phyloP scores from a whole-genome alignment of 805 yeast species.

The Blastobotrys americana region DNA sequence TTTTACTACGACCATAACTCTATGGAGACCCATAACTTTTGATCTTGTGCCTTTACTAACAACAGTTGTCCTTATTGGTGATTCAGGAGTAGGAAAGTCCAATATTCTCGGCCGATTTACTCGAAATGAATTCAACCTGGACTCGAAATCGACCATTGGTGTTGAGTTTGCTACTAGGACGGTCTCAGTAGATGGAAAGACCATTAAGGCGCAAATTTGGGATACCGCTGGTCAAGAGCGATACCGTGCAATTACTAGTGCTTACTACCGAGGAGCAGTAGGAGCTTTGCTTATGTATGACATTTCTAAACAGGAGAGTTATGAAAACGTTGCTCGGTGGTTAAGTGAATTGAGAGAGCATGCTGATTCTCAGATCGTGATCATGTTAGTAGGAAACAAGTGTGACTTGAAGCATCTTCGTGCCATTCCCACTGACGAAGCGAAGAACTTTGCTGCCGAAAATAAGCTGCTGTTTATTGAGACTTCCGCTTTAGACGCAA shows the following conservation, averaged over 20 bases:
- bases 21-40: too few species aligned
- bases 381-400: constrained; percentile 94
- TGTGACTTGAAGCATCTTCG: constrained; percentile 90
- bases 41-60: too few species aligned
- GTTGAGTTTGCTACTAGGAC: constrained; percentile 98
- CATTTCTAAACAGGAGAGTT: constrained; percentile 87
- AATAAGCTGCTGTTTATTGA: constrained; percentile 89
- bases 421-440: constrained; percentile 97
- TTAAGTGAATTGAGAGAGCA: constrained; percentile 91
- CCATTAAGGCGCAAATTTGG: constrained; percentile 96
- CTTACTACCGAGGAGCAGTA: constrained; percentile 96
- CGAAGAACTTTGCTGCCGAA: constrained; percentile 85
- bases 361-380: constrained; percentile 94
- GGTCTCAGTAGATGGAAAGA: constrained; percentile 88
- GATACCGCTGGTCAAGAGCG: constrained; percentile 99
- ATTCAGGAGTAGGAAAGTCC: constrained; percentile 95
- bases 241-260: constrained; percentile 94
- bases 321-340: constrained; percentile 85
- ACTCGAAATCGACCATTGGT: constrained; percentile 91
- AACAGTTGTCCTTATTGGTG: constrained; percentile 94
- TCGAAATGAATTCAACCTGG: constrained; percentile 90
- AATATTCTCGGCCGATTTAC: constrained; percentile 90
- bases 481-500: constrained; percentile 83
- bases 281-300: constrained; percentile 96
- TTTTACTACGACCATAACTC: too few species aligned